A percentile compares a stretch with the other conserved stretches of the same genome.
phyloP scores from a whole-genome alignment of 805 yeast species.

The Trichomonascus vanleenenianus region DNA sequence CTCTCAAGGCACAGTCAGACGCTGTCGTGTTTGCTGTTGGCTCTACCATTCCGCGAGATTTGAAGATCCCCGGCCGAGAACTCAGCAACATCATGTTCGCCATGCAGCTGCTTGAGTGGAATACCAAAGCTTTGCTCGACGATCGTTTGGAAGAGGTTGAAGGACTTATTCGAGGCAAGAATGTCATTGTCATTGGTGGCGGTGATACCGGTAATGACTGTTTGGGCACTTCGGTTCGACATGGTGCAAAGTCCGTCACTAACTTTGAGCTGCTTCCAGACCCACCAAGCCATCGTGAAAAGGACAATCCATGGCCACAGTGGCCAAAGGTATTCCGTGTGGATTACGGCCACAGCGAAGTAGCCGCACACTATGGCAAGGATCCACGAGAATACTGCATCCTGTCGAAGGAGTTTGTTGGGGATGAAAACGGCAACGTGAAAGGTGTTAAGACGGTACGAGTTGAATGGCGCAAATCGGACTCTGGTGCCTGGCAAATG shows the following conservation, averaged over 20 bases:
- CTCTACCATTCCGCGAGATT: conserved; percentile 92
- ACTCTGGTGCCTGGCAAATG: conserved; percentile 98
- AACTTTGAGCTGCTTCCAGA: conserved; percentile 92
- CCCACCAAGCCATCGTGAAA: conserved; percentile 79
- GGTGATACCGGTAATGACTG: conserved; percentile 99
- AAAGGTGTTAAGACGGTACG: conserved; percentile 93
- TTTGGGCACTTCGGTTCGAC: conserved; percentile 94
- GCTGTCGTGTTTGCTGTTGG: conserved; percentile 92
- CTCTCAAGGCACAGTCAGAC: conserved; percentile 56
- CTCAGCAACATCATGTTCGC: conserved; percentile 87
- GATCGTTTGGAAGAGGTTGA: conserved; percentile 72
- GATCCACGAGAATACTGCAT: conserved; percentile 97
- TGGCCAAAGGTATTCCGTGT: conserved; percentile 98
- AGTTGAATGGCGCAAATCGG: conserved; percentile 96
- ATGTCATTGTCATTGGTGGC: conserved; percentile 96
- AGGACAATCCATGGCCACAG: conserved; percentile 99
- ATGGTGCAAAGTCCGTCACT: conserved; percentile 89
- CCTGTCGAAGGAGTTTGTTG: conserved; percentile 90
- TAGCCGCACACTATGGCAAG: conserved; percentile 86
- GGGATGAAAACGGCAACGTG: conserved; percentile 90
- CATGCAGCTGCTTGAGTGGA: conserved; percentile 80
- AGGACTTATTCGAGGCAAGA: conserved; percentile 67
- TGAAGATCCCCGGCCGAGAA: conserved; percentile 89
- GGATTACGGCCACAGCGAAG: conserved; percentile 96
- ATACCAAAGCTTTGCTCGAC: conserved; percentile 84